Base-by-base conservation (phyloP, 306 rosid genomes). In the Pterocarpus macrocarpus region DNA sequence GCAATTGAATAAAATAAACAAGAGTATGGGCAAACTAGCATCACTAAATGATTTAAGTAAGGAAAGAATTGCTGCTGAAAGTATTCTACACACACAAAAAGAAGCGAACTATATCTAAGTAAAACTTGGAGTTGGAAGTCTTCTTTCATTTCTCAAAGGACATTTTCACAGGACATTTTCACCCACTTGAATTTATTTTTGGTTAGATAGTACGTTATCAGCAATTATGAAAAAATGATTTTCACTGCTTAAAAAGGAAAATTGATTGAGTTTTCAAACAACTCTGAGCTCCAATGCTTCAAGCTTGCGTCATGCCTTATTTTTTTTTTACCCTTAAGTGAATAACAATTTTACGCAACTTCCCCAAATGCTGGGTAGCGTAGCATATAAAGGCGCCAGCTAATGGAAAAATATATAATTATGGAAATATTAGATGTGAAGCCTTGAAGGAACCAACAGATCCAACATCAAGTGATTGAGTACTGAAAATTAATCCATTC, bases 1-100 rank as follows among this genome's bases (percentile, higher is more conserved):
- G 30, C 43, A 56, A 30, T 36, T 66, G 50, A 65, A 77, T 58
- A 22, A 49, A 53, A 77, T 53, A 43, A 67, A 74, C 56, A 41
- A n/a, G 35, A 41, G 35, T 43, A 32, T 39, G 65, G 10, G 62
- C 53, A 53, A 82, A 62, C 62, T 61, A 76, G 53, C 30, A 64
- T 32, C 17, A 36, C 41, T 43, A 64, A 10, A 82, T 61, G 14
- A 41, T 32, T 63, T 32, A 22, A 38, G 53, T 13, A 43, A 75
- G 8, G 15, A 53, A 58, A 67, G 7, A 50, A 69, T 22, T 59
- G 56, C 52, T 13, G 0, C 44, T 44, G 58, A 75, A 57, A 35
- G 45, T 57, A 68, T 58, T 68, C 28, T 22, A 22, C 28, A 22
- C 28, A 22, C 28, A 22, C 28, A 22, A 22, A 22, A 22, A 22